Percentiles rank a stretch among this genome's conserved stretches.
Evolutionary conservation across 2,329 filamentous ascomycete species (phyloP).

Genomic region (Fusarium algeriense): DNA sequence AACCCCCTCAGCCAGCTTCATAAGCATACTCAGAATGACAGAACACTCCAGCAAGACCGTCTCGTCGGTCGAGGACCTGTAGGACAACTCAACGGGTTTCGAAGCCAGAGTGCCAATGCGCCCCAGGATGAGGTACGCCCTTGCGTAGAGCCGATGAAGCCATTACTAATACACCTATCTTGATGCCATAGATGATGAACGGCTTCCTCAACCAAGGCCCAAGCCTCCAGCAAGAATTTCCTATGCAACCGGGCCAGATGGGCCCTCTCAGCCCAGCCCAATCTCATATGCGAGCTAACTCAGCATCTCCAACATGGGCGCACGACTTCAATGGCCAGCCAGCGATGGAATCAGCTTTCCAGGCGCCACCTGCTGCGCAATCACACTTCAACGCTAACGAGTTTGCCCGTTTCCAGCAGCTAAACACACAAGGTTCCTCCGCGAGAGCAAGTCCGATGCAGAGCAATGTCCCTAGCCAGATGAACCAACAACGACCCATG

Average conservation of each 20-base stretch:
- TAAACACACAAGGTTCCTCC: conserved; percentile 67
- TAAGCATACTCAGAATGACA: conserved; percentile 97
- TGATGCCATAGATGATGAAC: conserved; percentile 81
- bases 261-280: conserved; percentile 62
- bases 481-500: conserved; percentile 71
- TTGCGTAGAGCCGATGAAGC: conserved; percentile 15
- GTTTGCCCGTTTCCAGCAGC: conserved; percentile 87
- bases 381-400: conserved; percentile 83
- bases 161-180: conserved; percentile 48
- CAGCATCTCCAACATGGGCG: conserved; percentile 67
- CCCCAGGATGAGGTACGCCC: conserved; percentile 77
- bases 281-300: conserved; percentile 65
- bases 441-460: conserved; percentile 71
- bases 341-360: conserved; percentile 79
- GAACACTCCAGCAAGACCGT: conserved; percentile 91
- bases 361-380: conserved; percentile 65
- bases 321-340: conserved; percentile 69
- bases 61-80: conserved; percentile 81
- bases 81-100: conserved; percentile 80
- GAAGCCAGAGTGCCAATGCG: conserved; percentile 75
- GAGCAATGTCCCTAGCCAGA: conserved; percentile 60
- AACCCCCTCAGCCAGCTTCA: conserved; percentile 98
- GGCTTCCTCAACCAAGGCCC: conserved; percentile 87
- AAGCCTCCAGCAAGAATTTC: conserved; percentile 66
- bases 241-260: conserved; percentile 62